Conservation (phyloP, 768 basidiomycete species). For the Mycena galopus region DNA sequence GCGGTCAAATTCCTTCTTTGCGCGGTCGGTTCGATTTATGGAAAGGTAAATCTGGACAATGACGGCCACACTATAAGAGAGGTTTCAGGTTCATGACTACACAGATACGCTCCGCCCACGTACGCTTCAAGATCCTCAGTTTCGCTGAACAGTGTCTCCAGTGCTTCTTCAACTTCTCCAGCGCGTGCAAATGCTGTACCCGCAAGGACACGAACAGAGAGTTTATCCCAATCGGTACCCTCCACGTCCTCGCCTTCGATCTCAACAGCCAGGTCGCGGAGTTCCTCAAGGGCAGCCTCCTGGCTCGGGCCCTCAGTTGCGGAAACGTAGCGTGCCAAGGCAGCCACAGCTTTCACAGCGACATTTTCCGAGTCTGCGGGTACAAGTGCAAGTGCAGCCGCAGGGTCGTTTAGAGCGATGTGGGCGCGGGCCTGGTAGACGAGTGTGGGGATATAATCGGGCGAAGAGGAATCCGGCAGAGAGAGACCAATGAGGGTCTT, state of each 20-base stretch:
- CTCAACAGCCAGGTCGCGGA: conserved; percentile 89
- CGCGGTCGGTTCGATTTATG: conserved; percentile 89
- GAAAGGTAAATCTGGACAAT: conserved; percentile 91
- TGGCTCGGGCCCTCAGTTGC: conserved; percentile 57
- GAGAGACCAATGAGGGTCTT: conserved; percentile 67
- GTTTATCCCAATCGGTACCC: conserved; percentile 75
- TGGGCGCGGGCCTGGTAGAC: conserved; percentile 85
- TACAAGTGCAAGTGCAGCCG: conserved; percentile 68
- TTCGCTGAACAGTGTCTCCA: conserved; percentile 88
- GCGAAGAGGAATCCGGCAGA: conserved; percentile 70
- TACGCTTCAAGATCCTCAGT: conserved; percentile 91
- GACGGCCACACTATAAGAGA: conserved; percentile 73
- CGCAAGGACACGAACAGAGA: conserved; percentile 81
- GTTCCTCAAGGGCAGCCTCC: conserved; percentile 79
- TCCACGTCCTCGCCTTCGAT: conserved; percentile 85
- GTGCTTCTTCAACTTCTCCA: conserved; percentile 91
- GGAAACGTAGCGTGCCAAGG: conserved; percentile 79
- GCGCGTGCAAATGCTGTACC: conserved; percentile 90
- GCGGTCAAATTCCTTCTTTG: conserved; percentile 86
- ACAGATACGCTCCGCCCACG: conserved; percentile 45
- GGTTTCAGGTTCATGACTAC: conserved; percentile 3
- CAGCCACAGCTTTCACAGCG: conserved; percentile 75
- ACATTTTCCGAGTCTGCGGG: conserved; percentile 72
- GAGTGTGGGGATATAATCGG: conserved; percentile 74
- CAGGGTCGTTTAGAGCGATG: conserved; percentile 75